Percentiles rank a stretch among this genome's conserved stretches.
phyloP scores from a whole-genome alignment of 2,329 filamentous ascomycete genomes.

The Exophiala oligosperma region DNA sequence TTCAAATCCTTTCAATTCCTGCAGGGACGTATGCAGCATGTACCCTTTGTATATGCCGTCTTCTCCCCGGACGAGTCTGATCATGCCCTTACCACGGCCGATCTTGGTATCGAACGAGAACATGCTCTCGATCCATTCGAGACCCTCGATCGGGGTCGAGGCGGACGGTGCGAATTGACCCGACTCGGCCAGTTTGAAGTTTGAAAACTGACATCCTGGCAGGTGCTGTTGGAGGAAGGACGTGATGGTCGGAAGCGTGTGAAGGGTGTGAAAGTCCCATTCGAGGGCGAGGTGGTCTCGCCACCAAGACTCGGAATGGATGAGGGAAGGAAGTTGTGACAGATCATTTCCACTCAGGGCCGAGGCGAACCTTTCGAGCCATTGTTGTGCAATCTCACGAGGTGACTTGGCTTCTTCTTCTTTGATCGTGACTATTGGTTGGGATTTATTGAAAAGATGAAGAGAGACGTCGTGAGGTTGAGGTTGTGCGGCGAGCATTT shows the following conservation, averaged over 20 bases:
- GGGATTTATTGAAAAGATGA: not conserved
- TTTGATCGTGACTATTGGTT: not conserved
- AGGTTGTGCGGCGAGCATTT: not conserved
- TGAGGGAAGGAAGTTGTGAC: slow-evolving; percentile 29
- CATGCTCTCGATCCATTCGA: slow-evolving; percentile 40
- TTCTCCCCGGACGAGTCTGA: slow-evolving; percentile 36
- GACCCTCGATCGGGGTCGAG: slow-evolving; percentile 32
- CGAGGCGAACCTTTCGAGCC: slow-evolving; percentile 33
- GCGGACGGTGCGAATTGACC: slow-evolving; percentile 35
- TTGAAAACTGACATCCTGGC: slow-evolving; percentile 30
- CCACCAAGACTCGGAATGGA: slow-evolving; percentile 44
- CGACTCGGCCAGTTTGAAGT: slow-evolving; percentile 35
- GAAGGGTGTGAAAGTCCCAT: slow-evolving; percentile 42
- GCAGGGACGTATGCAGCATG: slow-evolving; percentile 40
- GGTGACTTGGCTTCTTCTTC: slow-evolving; percentile 7
- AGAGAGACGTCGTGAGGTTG: not conserved
- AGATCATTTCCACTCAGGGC: slow-evolving; percentile 27
- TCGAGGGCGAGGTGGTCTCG: slow-evolving; percentile 42
- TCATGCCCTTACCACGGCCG: slow-evolving; percentile 38
- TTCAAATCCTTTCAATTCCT: slow-evolving; percentile 37
- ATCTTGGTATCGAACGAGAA: slow-evolving; percentile 41
- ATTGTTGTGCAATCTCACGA: slow-evolving; percentile 34
- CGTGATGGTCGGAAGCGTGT: slow-evolving; percentile 34
- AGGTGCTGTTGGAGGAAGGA: slow-evolving; percentile 34
- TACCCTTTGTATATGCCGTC: slow-evolving; percentile 39